Base-by-base conservation (phyloP, 345 rosid genomes). In the Arabidopsis arenosa region DNA sequence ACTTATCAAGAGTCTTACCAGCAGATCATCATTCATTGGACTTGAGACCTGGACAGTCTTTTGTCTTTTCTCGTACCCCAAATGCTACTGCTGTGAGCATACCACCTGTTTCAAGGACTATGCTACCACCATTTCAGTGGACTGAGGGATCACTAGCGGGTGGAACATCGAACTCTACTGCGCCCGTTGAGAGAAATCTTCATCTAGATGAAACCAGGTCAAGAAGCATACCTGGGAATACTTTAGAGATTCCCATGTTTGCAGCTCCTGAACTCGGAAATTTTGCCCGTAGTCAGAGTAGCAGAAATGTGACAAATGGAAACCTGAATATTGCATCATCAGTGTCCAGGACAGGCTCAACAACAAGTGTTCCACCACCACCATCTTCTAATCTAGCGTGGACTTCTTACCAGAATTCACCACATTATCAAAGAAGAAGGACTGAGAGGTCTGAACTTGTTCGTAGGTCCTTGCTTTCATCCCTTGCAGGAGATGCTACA, bases 401-500 rank as follows among this genome's bases (percentile, higher is more conserved):
- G 85, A 47, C 32, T 6, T 70, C 96, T 71, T 87, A 81, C 78
- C 80, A 80, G 44, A 90, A 77, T 80, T 71, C 82, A 28, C 72
- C 85, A 18, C 88, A 80, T 9, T 83, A 84, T 77, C 93, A 90
- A 14, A 84, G 88, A 23, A 86, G 94, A 79, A 68, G 88, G 75
- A 83, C 96, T 2, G 58, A 53, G 11, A 62, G 66, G 32, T 61
- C 66, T 4, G 98, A 94, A 66, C 81, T 84, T 80, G 92, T 86
- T 36, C 88, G 92, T 68, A 86, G 92, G 60, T 92, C 98, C 10
- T 74, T 92, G 75, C 67, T 86, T 72, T 69, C 93, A 77, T 72
- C 93, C 48, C 53, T 79, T 73, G 75, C 68, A 61, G 40, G 35
- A 61, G 80, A 69, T 70, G 61, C 80, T 56, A 85, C 80, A 32